Conservation (phyloP, 176 grass and related monocot genomes). For the Raddia guianensis region DNA sequence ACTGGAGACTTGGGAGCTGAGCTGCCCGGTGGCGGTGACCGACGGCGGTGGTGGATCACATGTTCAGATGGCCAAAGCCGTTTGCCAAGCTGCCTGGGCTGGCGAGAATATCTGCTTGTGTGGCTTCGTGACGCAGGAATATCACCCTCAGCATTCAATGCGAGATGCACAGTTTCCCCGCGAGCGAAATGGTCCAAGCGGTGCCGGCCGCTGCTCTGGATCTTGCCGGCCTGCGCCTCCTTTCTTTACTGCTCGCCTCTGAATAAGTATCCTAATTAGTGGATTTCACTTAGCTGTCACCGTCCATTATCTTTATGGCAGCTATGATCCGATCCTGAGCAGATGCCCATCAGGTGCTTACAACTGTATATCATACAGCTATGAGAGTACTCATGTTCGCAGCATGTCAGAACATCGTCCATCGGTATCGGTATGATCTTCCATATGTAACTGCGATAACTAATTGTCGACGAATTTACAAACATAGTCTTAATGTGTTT, state of each 20-base stretch:
- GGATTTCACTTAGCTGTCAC: slow-evolving; percentile 29
- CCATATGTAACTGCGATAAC: too few species aligned
- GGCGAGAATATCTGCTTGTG: slow-evolving; percentile 21
- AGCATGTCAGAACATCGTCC: too few species aligned
- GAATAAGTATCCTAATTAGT: neutral
- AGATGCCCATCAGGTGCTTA: slow-evolving; percentile 17
- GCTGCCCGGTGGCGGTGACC: too few species aligned
- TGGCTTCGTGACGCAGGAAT: neutral
- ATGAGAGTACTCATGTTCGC: too few species aligned
- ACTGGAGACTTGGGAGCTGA: too few species aligned
- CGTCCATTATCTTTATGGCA: neutral
- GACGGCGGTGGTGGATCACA: slow-evolving; percentile 14
- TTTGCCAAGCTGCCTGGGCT: neutral
- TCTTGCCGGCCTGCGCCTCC: slow-evolving; percentile 17
- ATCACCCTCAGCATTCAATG: neutral
- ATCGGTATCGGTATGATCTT: too few species aligned
- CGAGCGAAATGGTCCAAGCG: slow-evolving; percentile 11
- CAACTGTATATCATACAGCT: neutral
- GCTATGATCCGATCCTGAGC: neutral
- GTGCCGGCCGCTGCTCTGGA: slow-evolving; percentile 22
- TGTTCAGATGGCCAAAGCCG: neutral
- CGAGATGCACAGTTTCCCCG: neutral
- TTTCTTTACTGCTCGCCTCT: neutral
- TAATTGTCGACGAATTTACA: too few species aligned
- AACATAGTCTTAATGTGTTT: too few species aligned